Percentiles rank a stretch among this genome's conserved stretches.
Conservation (phyloP, 2,329 filamentous ascomycete species). For the Chrysoporthe cubensis region DNA sequence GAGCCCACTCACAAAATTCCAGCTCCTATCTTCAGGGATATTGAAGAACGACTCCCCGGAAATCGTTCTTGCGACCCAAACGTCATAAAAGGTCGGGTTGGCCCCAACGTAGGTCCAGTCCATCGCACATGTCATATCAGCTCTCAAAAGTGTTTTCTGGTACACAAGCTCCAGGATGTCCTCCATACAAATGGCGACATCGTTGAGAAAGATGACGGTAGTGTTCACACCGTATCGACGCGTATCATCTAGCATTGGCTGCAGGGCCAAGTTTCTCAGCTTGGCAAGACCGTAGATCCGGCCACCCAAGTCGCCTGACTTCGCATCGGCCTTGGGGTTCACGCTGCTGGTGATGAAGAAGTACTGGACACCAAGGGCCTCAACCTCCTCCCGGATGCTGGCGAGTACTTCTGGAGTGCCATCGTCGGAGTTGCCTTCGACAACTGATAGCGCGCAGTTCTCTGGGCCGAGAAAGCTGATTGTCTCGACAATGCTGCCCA, state of each 20-base stretch:
- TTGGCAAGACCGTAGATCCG: conserved; percentile 53
- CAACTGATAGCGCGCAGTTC: conserved; percentile 48
- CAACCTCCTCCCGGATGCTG: conserved; percentile 44
- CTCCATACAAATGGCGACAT: conserved; percentile 56
- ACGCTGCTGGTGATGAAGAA: conserved; percentile 47
- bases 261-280: conserved; percentile 57
- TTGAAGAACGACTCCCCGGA: conserved; percentile 60
- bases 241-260: conserved; percentile 45
- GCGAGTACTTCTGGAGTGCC: conserved; percentile 54
- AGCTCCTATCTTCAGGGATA: conserved; percentile 53
- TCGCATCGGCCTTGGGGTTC: conserved; percentile 40
- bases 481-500: conserved; percentile 48
- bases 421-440: conserved; percentile 49
- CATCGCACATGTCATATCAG: conserved; percentile 62
- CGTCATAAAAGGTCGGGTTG: conserved; percentile 59
- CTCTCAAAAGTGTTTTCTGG: conserved; percentile 49
- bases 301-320: conserved; percentile 35
- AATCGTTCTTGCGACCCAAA: conserved; percentile 58
- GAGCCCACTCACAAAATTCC: conserved; percentile 38
- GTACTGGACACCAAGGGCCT: conserved; percentile 45
- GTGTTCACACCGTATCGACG: conserved; percentile 40
- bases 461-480: conserved; percentile 48
- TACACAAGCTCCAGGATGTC: conserved; percentile 61
- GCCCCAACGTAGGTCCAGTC: conserved; percentile 56
- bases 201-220: conserved; percentile 57